Evolutionary conservation across 164 flowering plant species (phyloP).

Genomic region (Berberis vulgaris): DNA sequence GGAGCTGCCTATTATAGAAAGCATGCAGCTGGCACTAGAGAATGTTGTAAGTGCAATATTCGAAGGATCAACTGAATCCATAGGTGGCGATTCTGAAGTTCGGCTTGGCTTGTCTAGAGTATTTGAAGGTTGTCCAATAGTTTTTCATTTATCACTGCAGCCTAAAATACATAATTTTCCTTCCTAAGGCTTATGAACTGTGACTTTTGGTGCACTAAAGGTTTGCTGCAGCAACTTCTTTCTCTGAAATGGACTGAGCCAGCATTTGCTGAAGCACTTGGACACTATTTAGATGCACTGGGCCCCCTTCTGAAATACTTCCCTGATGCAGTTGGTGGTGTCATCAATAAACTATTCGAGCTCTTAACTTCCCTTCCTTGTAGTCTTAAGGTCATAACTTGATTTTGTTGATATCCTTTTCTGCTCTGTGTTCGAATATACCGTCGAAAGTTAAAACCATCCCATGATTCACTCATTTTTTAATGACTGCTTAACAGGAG

Average conservation of each 20-base stretch:
- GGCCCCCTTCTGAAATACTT: conserved; percentile 78
- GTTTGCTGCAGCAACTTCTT: conserved; percentile 77
- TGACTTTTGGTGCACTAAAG: conserved; percentile 34
- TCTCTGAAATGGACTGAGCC: conserved; percentile 89
- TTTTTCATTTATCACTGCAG: conserved; percentile 3
- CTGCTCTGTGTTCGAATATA: neutral
- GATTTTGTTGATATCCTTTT: neutral
- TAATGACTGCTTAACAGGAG: conserved; percentile 47
- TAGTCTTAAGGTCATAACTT: conserved; percentile 48
- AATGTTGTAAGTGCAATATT: conserved; percentile 58
- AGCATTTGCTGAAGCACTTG: conserved; percentile 59
- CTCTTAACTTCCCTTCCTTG: conserved; percentile 75
- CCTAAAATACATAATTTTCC: conserved; percentile 1
- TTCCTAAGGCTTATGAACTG: conserved; percentile 11
- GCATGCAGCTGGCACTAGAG: conserved; percentile 81
- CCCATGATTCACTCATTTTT: neutral
- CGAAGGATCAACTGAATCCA: conserved; percentile 65
- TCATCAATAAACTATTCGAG: conserved; percentile 87
- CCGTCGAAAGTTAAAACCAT: no score
- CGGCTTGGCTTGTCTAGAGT: conserved; percentile 39
- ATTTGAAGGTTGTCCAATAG: conserved; percentile 67
- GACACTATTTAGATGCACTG: conserved; percentile 71
- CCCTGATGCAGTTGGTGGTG: conserved; percentile 81
- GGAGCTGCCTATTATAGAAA: conserved; percentile 69
- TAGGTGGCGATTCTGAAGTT: conserved; percentile 42